A percentile compares a stretch with the other conserved stretches of the same genome.
phyloP scores from a whole-genome alignment of 495 filamentous ascomycete genomes.

The Barbatosphaeria neglecta region DNA sequence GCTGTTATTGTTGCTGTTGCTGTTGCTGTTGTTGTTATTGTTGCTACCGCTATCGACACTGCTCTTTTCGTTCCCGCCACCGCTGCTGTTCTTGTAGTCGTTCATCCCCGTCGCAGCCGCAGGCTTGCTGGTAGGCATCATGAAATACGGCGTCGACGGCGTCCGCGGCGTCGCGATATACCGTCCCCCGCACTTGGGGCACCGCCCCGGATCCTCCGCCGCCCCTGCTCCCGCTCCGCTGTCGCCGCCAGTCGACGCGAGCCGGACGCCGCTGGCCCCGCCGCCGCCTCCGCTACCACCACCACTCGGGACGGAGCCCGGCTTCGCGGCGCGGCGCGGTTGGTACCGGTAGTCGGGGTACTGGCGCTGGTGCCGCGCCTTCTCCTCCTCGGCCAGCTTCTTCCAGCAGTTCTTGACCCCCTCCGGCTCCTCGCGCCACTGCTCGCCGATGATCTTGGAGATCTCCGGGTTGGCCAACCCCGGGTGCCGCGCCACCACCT shows the following conservation, averaged over 20 bases:
- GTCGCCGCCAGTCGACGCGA: background rate
- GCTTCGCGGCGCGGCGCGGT: conserved; percentile 35
- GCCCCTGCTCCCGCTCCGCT: no score
- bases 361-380: conserved; percentile 75
- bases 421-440: conserved; percentile 68
- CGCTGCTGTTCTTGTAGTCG: conserved; percentile 10
- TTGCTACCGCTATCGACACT: no score
- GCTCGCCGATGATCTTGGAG: conserved; percentile 92
- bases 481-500: conserved; percentile 69
- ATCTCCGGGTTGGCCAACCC: conserved; percentile 93
- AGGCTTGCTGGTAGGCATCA: conserved; percentile 12
- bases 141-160: conserved; percentile 40
- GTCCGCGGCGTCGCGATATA: conserved; percentile 47
- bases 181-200: conserved; percentile 51
- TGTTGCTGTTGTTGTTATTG: no score
- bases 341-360: conserved; percentile 94
- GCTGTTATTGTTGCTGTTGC: no score
- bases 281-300: conserved; percentile 5
- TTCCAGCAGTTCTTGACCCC: conserved; percentile 85
- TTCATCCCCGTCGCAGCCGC: conserved; percentile 14
- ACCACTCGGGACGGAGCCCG: no score
- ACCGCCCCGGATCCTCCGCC: conserved; percentile 38
- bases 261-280: conserved; percentile 18
- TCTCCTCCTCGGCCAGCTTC: conserved; percentile 85
- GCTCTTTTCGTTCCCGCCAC: conserved; percentile 10